Base-by-base conservation (phyloP, 306 rosid genomes). In the Cicer chorassanicum region DNA sequence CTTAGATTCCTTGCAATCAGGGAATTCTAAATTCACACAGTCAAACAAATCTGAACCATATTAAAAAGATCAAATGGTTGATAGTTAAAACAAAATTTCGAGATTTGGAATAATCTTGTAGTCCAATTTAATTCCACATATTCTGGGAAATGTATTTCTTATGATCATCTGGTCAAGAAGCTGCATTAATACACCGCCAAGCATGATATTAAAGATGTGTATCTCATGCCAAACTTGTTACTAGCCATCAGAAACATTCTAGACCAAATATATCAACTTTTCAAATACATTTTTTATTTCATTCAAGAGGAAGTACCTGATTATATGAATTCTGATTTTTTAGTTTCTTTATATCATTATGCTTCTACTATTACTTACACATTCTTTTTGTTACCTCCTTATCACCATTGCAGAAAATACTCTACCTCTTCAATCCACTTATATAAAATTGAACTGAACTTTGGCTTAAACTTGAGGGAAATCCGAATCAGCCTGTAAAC, bases 191-290 rank as follows among this genome's bases (percentile, higher is more conserved):
- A 61, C 45, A 34, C 44, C 3, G 8, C 6, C 19, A n/a, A 36
- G 54, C 82, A 88, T 40, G 74, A 84, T 73, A 86, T 71, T 86
- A 88, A 83, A 69, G 78, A 85, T 41, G 92, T 86, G 78, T 88
- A 87, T 72, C 89, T 86, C 72, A 89, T 89, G 90, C 88, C 91
- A 51, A 86, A 92, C 77, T 87, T 89, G 49, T 72, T 89, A 66
- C 72, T 86, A 74, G 91, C 91, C 56, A 89, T 91, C 40, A 84
- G 97, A 83, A 89, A 78, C 76, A 90, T 88, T 15, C 88, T 91
- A 29, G 36, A 29, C 36, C 36, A 29, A 29, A 29, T 29, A 29
- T 1, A 29, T 29, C 29, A 21, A 21, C 29, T 1, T 21, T 21
- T 21, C 1, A 21, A 21, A 21, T 21, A 21, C 2, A 21, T 21